Percentiles rank a stretch among this genome's conserved stretches.
Conservation (phyloP, 371 early-diverging fungal species). For the Fennellomyces sp. region DNA sequence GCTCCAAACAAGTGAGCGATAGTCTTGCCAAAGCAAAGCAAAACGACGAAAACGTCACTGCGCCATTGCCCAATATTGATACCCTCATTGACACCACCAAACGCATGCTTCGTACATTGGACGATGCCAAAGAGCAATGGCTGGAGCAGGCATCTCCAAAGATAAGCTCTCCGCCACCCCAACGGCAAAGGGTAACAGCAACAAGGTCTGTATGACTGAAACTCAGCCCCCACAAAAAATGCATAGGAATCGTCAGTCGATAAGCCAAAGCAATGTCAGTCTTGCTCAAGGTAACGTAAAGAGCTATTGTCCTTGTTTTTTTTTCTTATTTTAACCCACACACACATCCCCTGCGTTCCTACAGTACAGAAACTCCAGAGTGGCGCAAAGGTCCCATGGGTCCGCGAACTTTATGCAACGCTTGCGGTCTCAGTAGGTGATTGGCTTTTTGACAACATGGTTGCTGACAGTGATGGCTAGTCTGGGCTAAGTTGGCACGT, state of each 20-base stretch:
- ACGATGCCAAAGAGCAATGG: slow-evolving; percentile 2
- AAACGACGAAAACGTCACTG: no score
- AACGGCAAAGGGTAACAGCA: background rate
- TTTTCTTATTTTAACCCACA: background rate
- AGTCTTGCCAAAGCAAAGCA: background rate
- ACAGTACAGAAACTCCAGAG: slow-evolving; percentile 38
- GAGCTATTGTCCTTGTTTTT: background rate
- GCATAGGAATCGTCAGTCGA: background rate
- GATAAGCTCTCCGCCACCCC: background rate
- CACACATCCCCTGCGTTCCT: background rate
- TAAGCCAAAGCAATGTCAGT: slow-evolving; percentile 22
- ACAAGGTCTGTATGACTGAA: background rate
- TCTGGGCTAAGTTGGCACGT: slow-evolving; percentile 13
- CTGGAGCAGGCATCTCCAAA: background rate
- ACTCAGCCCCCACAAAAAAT: background rate
- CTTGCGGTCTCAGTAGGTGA: slow-evolving; percentile 37
- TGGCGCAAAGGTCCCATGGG: slow-evolving; percentile 42
- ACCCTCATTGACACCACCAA: background rate
- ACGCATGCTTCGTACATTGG: background rate
- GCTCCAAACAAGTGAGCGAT: background rate
- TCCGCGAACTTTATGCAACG: slow-evolving; percentile 40
- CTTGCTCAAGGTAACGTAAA: slow-evolving; percentile 26
- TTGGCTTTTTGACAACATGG: background rate
- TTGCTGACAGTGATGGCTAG: background rate
- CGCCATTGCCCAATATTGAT: background rate